phyloP scores from a whole-genome alignment of 495 filamentous ascomycete genomes.

The Talaromyces trachyspermus region DNA sequence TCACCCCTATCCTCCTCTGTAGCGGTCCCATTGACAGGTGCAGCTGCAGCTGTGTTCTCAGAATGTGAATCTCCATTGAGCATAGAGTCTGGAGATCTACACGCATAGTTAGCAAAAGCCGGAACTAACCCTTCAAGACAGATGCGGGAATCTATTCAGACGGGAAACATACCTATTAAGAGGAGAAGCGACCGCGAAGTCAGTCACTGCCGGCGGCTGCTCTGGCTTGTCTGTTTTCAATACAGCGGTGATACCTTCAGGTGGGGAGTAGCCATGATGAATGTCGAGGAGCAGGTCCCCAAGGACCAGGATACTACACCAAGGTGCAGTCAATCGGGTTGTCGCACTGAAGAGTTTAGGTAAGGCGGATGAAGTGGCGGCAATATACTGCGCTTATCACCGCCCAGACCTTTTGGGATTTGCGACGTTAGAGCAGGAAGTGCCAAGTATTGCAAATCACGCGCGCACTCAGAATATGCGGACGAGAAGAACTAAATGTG shows the following conservation, averaged over 20 bases:
- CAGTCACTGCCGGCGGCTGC: constrained; percentile 35
- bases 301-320: constrained; percentile 1
- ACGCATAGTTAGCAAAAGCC: not conserved
- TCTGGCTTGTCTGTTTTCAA: constrained; percentile 42
- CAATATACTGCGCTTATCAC: no score
- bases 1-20: constrained; percentile 1
- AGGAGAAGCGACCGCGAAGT: constrained; percentile 20
- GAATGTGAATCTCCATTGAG: constrained; percentile 1
- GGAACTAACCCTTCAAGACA: no score
- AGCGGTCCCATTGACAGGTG: constrained; percentile 9
- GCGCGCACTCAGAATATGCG: no score
- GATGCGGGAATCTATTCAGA: no score
- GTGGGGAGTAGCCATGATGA: constrained; percentile 43
- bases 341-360: not conserved
- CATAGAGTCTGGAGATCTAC: constrained; percentile 6
- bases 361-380: no score
- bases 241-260: constrained; percentile 29
- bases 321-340: not conserved
- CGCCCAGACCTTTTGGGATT: no score
- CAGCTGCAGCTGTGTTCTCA: not conserved
- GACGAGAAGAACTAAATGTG: no score
- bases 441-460: not conserved
- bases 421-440: not conserved
- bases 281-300: constrained; percentile 10
- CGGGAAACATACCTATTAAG: constrained; percentile 6